Conservation (phyloP, 306 rosid species). For the Glycine tomentella region DNA sequence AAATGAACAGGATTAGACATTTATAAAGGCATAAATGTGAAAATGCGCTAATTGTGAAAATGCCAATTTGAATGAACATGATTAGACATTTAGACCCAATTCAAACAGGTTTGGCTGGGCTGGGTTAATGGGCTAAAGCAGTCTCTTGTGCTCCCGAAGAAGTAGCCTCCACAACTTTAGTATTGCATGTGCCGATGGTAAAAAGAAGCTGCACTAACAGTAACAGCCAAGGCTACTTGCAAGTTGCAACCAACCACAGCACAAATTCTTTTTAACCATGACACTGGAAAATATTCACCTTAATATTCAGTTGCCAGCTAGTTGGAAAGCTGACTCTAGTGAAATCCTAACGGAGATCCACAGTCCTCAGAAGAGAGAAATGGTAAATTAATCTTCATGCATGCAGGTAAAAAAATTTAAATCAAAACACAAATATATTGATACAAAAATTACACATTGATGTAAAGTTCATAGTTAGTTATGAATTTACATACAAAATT, state of each 20-base stretch:
- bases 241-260: constrained; percentile 16
- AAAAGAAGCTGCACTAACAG: too few relatives aligned
- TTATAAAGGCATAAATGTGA: too few relatives aligned
- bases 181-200: too few relatives aligned
- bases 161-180: too few relatives aligned
- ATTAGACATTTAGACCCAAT: too few relatives aligned
- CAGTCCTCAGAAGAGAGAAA: neutral
- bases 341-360: constrained; percentile 26
- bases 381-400: neutral
- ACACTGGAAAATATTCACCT: neutral
- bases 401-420: neutral
- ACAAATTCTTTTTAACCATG: neutral
- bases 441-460: neutral
- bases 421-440: neutral
- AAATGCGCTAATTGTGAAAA: too few relatives aligned
- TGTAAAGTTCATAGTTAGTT: neutral
- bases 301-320: constrained; percentile 40
- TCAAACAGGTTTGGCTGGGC: neutral
- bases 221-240: too few relatives aligned
- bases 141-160: too few relatives aligned
- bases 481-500: neutral
- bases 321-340: constrained; percentile 42
- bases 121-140: too few relatives aligned
- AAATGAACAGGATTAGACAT: too few relatives aligned
- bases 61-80: too few relatives aligned